Percentiles rank a stretch among this genome's conserved stretches.
Evolutionary conservation across 805 yeast species (phyloP).

Genomic region (Cyberlindnera mississippiensis): DNA sequence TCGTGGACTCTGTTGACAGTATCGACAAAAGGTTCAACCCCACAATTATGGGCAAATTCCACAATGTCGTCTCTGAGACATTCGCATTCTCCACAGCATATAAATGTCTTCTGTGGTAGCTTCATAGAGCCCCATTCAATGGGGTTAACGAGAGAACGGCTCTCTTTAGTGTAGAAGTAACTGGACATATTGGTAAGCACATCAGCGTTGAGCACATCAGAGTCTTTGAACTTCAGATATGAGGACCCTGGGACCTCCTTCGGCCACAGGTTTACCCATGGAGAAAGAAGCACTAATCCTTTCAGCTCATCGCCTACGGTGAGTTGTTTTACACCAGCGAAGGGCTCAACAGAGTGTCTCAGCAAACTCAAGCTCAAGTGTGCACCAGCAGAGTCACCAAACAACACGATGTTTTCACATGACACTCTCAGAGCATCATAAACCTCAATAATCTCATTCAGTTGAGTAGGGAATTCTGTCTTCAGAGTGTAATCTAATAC

Average conservation of each 20-base stretch:
- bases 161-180: neutral
- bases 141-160: conserved; percentile 2
- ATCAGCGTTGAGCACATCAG: conserved; percentile 5
- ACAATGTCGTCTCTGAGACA: conserved; percentile 14
- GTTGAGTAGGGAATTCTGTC: conserved; percentile 25
- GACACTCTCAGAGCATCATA: conserved; percentile 19
- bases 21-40: conserved; percentile 1
- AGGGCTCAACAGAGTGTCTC: conserved; percentile 10
- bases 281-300: conserved; percentile 14
- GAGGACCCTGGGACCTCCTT: neutral
- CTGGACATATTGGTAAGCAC: conserved; percentile 2
- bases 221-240: neutral
- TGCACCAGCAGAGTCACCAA: conserved; percentile 34
- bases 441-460: conserved; percentile 22
- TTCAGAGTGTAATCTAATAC: conserved; percentile 29
- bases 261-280: conserved; percentile 16
- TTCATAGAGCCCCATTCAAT: conserved; percentile 1
- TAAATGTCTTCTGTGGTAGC: conserved; percentile 5
- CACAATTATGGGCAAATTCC: neutral
- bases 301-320: conserved; percentile 1
- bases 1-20: neutral
- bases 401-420: conserved; percentile 19
- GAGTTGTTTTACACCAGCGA: conserved; percentile 1
- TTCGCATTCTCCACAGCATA: conserved; percentile 11
- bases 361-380: conserved; percentile 23